Evolutionary conservation across 371 early-diverging fungal genomes (phyloP).

Genomic region (Mucor mucedo): DNA sequence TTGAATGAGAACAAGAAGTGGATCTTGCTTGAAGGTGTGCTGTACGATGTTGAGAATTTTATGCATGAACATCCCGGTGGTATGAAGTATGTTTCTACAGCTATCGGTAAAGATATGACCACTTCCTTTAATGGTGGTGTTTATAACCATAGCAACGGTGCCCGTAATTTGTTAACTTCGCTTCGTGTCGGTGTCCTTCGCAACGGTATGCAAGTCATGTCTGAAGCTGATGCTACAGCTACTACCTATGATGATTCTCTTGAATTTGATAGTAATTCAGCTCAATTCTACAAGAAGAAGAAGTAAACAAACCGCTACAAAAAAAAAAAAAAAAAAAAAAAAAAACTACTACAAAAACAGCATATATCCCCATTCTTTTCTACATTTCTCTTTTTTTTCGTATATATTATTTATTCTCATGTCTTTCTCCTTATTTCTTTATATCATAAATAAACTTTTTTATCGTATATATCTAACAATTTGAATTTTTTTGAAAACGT

Average conservation of each 20-base stretch:
- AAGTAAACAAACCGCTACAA: not conserved
- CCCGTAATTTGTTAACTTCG: conserved; percentile 77
- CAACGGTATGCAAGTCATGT: conserved; percentile 61
- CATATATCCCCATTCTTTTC: too few relatives aligned
- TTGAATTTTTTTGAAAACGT: too few relatives aligned
- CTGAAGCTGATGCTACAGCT: conserved; percentile 23
- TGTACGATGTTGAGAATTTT: conserved; percentile 91
- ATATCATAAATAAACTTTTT: too few relatives aligned
- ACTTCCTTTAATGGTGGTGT: conserved; percentile 88
- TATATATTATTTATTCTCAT: too few relatives aligned
- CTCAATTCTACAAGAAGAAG: conserved; percentile 34
- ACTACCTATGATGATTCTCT: conserved; percentile 28
- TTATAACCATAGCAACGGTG: conserved; percentile 85
- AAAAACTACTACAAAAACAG: not conserved
- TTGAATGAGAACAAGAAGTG: conserved; percentile 70
- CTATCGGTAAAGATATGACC: conserved; percentile 87
- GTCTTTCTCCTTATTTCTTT: too few relatives aligned
- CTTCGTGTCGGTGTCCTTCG: conserved; percentile 75
- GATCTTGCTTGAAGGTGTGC: conserved; percentile 85
- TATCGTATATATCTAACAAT: too few relatives aligned
- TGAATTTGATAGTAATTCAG: conserved; percentile 31
- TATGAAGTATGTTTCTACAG: conserved; percentile 71
- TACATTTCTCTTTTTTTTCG: too few relatives aligned
- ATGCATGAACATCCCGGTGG: conserved; percentile 94
- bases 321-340: not conserved